phyloP scores from a whole-genome alignment of 2,329 filamentous ascomycete species.

The Parasarocladium wereldwijsianum region DNA sequence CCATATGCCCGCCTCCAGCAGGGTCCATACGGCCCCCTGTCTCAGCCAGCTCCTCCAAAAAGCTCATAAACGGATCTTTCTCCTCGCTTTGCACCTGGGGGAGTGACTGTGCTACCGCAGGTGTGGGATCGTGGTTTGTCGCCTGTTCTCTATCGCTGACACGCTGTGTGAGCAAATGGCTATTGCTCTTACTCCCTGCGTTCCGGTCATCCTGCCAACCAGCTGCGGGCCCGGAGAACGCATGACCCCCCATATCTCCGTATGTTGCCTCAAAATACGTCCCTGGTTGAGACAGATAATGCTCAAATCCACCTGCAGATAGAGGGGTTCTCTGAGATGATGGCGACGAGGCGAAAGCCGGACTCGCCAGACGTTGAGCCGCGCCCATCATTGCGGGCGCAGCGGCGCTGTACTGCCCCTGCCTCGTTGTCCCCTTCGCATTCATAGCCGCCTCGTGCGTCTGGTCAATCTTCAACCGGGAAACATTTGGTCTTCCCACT shows the following conservation, averaged over 20 bases:
- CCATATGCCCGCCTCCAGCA: constrained; percentile 58
- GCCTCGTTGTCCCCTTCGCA: not conserved
- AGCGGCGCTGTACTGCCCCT: not conserved
- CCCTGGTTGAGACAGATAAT: no score
- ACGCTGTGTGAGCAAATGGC: not conserved
- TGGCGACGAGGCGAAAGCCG: not conserved
- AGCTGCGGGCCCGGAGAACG: no score
- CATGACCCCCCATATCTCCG: no score
- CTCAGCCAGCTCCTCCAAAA: constrained; percentile 71
- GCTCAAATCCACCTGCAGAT: no score
- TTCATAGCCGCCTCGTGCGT: not conserved
- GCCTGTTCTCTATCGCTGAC: not conserved
- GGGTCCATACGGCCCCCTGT: constrained; percentile 49
- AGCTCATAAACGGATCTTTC: constrained; percentile 66
- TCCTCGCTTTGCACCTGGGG: constrained; percentile 42
- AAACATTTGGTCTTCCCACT: constrained; percentile 24
- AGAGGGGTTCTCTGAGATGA: not conserved
- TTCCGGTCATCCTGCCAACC: not conserved
- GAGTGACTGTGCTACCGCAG: constrained; percentile 33
- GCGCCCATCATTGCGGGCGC: not conserved
- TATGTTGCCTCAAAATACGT: no score
- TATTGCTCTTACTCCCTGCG: not conserved
- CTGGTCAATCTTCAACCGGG: constrained; percentile 9
- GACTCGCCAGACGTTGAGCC: constrained; percentile 4
- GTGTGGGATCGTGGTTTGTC: constrained; percentile 24